Base-by-base conservation (phyloP, 2,329 filamentous ascomycete genomes). In the Neofusicoccum ribis region DNA sequence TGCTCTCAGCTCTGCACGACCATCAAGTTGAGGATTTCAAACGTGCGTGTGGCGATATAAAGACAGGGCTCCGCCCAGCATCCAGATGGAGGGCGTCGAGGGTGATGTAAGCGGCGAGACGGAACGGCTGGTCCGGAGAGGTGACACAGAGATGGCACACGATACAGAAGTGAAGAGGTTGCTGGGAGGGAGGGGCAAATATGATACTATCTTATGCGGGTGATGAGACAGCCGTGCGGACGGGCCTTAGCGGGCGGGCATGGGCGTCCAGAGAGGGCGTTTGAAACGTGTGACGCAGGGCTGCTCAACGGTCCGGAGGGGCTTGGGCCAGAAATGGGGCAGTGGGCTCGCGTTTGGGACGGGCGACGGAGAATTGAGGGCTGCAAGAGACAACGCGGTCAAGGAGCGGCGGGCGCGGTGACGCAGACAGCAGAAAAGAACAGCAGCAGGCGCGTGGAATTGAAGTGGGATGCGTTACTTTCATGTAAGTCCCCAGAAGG, bases 161-260 rank as follows among this genome's bases (percentile, higher is more conserved):
- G 56, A 60, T 6, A 47, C 56, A 49, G 43, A 60, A 39, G 43
- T 60, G 56, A 60, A 60, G 56, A 60, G n/a, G 43, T 36, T 37
- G 43, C 43, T 20, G 56, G 56, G 56, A 3, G 50, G 59, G 50
- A 56, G 63, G 67, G 64, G 69, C 67, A 67, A 67, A 67, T 66
- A 59, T 69, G 64, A 67, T 67, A 67, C 63, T 66, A 64, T 60
- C 66, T 69, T 66, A 72, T 69, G 69, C 69, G 66, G 61, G 58
- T 68, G 62, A 56, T 75, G 74, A 75, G 74, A 75, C 72, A 39
- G 44, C 59, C 44, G 59, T 34, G 56, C 56, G 36, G 46, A 43
- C 43, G 43, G 59, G 11, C 41, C 20, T 62, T 17, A 47, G 20
- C 23, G 12, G 5, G n/a, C 31, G 43, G 43, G 43, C 58, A 49